Base-by-base conservation (phyloP, 495 filamentous ascomycete genomes). In the Cercophora scortea region DNA sequence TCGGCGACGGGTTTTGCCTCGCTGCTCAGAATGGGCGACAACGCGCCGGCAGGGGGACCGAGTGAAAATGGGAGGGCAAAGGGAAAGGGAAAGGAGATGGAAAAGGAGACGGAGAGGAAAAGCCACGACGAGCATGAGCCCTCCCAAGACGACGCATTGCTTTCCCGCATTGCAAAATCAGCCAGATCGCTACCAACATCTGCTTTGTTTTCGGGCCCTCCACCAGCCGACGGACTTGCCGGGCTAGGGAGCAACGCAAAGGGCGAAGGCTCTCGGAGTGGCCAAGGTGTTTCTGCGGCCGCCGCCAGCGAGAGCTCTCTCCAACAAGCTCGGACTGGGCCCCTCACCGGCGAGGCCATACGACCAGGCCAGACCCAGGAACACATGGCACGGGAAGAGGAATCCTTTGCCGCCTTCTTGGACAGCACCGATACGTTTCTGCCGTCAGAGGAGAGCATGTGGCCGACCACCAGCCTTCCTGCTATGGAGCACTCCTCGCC, bases 281-380 rank as follows among this genome's bases (percentile, higher is more conserved):
- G 47, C 15, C 11, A 49, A 62, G 34, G 45, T 42, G 4, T 45
- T 57, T 4, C 56, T 35, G n/a, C n/a, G 13, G 42, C 53, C 32
- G 54, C 36, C 7, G 55, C n/a, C n/a, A n/a, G 54, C 19, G 63
- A 66, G 46, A 66, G 57, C 42, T 62, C 63, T n/a, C 48, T 54
- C 4, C 60, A 58, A 25, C 25, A 25, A 41, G 15, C 57, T 40
- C 52, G 44, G 25, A 78, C 89, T 62, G 92, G 90, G 73, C 74
- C 83, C 64, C 90, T 43, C 41, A 39, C 35, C 8, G 52, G 54
- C 34, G 55, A 46, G 32, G 42, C 47, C 33, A 40, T 70, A 42
- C 61, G 50, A 32, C 33, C 49, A 10, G 50, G 56, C 0, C 63
- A 72, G 11, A 57, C 56, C 9, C 64, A 66, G 47, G 61, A 67